Percentiles rank a stretch among this genome's conserved stretches.
These are phyloP conservation scores for Ophiocordyceps australis DNA, from an alignment of 2,329 filamentous ascomycete genomes.

Conservation along the genomic window DNA sequence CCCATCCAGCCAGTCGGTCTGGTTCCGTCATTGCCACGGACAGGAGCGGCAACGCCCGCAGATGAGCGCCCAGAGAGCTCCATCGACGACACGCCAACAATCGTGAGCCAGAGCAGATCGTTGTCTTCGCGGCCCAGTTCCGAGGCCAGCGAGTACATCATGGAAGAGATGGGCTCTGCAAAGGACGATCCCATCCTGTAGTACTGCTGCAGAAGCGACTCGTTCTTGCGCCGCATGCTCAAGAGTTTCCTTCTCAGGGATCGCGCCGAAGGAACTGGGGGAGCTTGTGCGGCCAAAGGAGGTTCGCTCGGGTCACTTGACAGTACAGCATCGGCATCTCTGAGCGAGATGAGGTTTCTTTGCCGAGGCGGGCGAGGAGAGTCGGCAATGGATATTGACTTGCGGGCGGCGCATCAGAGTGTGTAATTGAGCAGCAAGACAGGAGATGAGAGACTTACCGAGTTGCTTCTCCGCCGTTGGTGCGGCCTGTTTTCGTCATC, in stretches of 20 bases:
- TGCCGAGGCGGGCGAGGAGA: slow-evolving; percentile 43
- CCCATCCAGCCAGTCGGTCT: slow-evolving; percentile 60
- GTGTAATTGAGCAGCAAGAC: slow-evolving; percentile 4
- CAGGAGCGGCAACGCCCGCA: slow-evolving; percentile 51
- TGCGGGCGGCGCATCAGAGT: too few species aligned
- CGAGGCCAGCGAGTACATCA: slow-evolving; percentile 86
- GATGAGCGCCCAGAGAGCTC: slow-evolving; percentile 80
- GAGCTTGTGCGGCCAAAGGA: slow-evolving; percentile 38
- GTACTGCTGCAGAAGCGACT: slow-evolving; percentile 59
- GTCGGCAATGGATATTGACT: slow-evolving; percentile 48
- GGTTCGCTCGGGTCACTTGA: slow-evolving; percentile 31
- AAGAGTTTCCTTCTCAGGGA: slow-evolving; percentile 56
- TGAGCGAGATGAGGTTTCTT: slow-evolving; percentile 39
- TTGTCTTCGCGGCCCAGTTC: slow-evolving; percentile 95
- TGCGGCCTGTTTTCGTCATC: slow-evolving; percentile 60
- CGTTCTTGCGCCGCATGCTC: slow-evolving; percentile 59
- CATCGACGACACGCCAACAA: slow-evolving; percentile 87
- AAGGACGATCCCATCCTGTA: slow-evolving; percentile 80
- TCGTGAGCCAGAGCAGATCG: slow-evolving; percentile 84
- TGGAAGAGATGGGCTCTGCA: slow-evolving; percentile 84
- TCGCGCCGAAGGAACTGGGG: slow-evolving; percentile 49
- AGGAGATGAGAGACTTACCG: slow-evolving; percentile 30
- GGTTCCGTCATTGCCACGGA: slow-evolving; percentile 34
- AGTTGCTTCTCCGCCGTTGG: slow-evolving; percentile 76
- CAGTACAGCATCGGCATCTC: slow-evolving; percentile 23